Evolutionary conservation across 2,329 filamentous ascomycete species (phyloP), one percentile per base, ranked within the genome.

Genomic region (Colletotrichum noveboracense): DNA sequence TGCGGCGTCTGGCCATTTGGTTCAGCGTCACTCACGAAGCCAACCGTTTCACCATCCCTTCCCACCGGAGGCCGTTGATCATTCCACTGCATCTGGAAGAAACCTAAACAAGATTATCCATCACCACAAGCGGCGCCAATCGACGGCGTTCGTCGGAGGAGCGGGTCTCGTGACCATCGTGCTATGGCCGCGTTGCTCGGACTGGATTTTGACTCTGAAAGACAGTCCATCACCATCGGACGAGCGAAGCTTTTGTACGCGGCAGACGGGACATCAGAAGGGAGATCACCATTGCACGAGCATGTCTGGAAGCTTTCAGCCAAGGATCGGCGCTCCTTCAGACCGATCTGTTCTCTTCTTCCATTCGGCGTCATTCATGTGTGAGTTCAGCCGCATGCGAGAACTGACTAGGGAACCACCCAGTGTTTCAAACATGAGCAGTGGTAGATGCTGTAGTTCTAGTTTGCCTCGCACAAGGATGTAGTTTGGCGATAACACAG

Each of bases 21-120:
- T 28, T 48, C 65, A 62, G 52, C 21, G 43, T 75, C 70, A 43
- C 71, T 38, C 55, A 16, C 56, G 28, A 61, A 73, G 71, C 73
- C 64, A 64, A 61, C 48, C 56, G 73, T 75, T 75, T 75, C 73
- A 75, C 73, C 73, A 75, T 75, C 38, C 10, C 38, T 75, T 67
- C 64, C 73, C 58, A 68, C 58, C 73, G 70, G 56, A 75, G 38
- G 48, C 70, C 64, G 28, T 69, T 58, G 34, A 26, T 28, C 26
- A 32, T 73, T 65, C 70, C 64, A 73, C 58, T 26, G 43, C 32
- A 34, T 60, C 21, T 36, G 36, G 64, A 60, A 73, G 56, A 60
- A 68, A 73, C 56, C 34, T 30, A 34, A 48, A 58, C 55, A 28
- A 65, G 21, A 48, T 68, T 43, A 24, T 14, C 28, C 26, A 48